Evolutionary conservation across 1,284 basidiomycete species (phyloP).

Genomic region (Apiotrichum siamense): DNA sequence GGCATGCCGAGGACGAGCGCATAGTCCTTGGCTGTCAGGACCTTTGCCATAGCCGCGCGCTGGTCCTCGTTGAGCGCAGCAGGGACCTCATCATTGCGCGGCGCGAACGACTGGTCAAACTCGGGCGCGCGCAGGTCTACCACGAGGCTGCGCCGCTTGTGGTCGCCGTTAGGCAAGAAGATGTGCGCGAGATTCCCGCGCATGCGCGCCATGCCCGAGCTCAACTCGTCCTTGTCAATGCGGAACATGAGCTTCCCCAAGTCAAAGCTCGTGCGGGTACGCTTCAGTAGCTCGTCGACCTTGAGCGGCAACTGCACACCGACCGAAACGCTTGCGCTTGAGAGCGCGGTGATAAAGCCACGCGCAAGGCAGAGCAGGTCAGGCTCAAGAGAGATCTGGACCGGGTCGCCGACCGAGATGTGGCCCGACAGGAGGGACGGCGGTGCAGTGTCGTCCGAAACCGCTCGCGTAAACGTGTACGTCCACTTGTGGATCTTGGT

Average conservation of each 20-base stretch:
- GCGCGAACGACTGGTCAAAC: slow-evolving; percentile 51
- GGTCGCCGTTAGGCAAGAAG: slow-evolving; percentile 64
- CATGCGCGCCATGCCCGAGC: slow-evolving; percentile 76
- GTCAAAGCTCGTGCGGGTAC: slow-evolving; percentile 28
- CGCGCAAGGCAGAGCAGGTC: slow-evolving; percentile 72
- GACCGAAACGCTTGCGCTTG: slow-evolving; percentile 60
- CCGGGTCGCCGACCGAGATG: slow-evolving; percentile 70
- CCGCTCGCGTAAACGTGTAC: slow-evolving; percentile 60
- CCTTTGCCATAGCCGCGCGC: slow-evolving; percentile 63
- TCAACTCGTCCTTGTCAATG: slow-evolving; percentile 89
- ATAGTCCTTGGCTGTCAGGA: slow-evolving; percentile 78
- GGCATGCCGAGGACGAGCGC: slow-evolving; percentile 94
- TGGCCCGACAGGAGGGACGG: slow-evolving; percentile 68
- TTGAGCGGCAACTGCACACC: slow-evolving; percentile 77
- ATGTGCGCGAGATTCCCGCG: slow-evolving; percentile 83
- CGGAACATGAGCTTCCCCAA: slow-evolving; percentile 54
- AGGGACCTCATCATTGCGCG: slow-evolving; percentile 28
- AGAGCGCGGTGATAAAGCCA: slow-evolving; percentile 74
- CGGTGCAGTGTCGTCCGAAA: slow-evolving; percentile 17
- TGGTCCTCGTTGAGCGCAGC: slow-evolving; percentile 68
- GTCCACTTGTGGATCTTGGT: slow-evolving; percentile 52
- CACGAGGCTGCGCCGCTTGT: slow-evolving; percentile 61
- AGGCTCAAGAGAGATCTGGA: slow-evolving; percentile 79
- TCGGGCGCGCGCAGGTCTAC: slow-evolving; percentile 71
- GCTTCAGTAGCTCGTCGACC: slow-evolving; percentile 52